A percentile compares a stretch with the other conserved stretches of the same genome.
Evolutionary conservation across 2,329 filamentous ascomycete genomes (phyloP).

Genomic region (Sphaerulina populicola): DNA sequence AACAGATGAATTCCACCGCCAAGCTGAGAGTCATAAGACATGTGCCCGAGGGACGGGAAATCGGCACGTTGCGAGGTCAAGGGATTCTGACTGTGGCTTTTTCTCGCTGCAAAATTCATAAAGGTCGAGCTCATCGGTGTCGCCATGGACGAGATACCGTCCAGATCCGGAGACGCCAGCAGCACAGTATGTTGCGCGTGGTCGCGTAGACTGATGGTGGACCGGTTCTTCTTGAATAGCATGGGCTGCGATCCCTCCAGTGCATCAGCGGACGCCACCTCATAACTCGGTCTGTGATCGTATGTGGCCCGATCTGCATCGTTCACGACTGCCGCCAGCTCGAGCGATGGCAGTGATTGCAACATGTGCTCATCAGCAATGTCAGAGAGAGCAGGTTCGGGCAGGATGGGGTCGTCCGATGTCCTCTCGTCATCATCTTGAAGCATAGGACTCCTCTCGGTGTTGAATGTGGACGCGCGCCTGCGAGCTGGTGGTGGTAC

Average conservation of each 20-base stretch:
- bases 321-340: slow-evolving; percentile 19
- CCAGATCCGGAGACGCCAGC: slow-evolving; percentile 49
- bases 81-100: slow-evolving; percentile 21
- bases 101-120: slow-evolving; percentile 39
- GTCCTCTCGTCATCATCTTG: slow-evolving; percentile 19
- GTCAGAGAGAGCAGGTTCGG: slow-evolving; percentile 21
- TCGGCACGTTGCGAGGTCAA: slow-evolving; percentile 28
- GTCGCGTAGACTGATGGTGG: slow-evolving; percentile 56
- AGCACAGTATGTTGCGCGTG: slow-evolving; percentile 58
- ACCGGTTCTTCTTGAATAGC: slow-evolving; percentile 44
- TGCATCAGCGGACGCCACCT: slow-evolving; percentile 24
- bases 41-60: slow-evolving; percentile 47
- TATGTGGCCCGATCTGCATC: slow-evolving; percentile 10
- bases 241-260: slow-evolving; percentile 20
- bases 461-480: slow-evolving; percentile 30
- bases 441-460: slow-evolving; percentile 21
- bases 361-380: slow-evolving; percentile 25
- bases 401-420: slow-evolving; percentile 10
- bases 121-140: slow-evolving; percentile 68
- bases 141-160: slow-evolving; percentile 57
- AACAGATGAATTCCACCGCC: slow-evolving; percentile 73
- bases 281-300: slow-evolving; percentile 20
- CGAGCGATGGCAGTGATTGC: slow-evolving; percentile 28
- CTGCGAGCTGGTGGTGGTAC: slow-evolving; percentile 29
- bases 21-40: slow-evolving; percentile 42